Evolutionary conservation across 129 eudicot species (phyloP), one percentile per base, ranked within the genome.

Genomic region (Kitagawia praeruptora): DNA sequence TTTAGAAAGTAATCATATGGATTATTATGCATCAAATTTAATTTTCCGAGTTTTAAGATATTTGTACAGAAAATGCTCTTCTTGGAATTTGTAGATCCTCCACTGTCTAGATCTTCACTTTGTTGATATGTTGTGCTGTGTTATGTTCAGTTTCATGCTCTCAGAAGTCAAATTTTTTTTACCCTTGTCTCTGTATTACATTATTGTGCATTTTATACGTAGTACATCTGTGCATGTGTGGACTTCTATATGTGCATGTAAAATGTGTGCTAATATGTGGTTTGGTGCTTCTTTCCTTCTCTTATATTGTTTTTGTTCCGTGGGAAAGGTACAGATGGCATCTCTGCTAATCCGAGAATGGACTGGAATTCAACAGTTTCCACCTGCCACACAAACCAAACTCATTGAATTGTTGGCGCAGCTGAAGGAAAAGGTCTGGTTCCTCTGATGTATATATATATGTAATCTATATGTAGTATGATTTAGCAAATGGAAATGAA

Each of bases 291-390:
- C 25, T 70, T 70, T 70, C 25, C 75, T 38, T 13, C n/a, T 38
- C 75, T 70, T 40, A 70, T 1, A 4, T 21, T 71, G 19, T 34
- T 38, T 0, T 41, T 72, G 19, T 75, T 45, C 15, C 71, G 12
- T 71, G 70, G 4, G 11, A 21, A 78, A 82, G 81, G 70, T 28
- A 6, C 27, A 81, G 38, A 93, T 93, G 98, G 95, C 96, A 15
- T 74, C 85, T 25, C 93, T 84, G 72, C 28, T 87, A 40, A 80
- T 82, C 66, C 89, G 91, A 78, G 98, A 95, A 82, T 95, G 98
- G 98, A 85, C 77, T 74, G 96, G 97, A 75, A 86, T 95, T 82
- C 95, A 95, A 80, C 90, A 88, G 81, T 92, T 95, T 85, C 98
- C 98, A 64, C 86, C 91, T 41, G 97, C 97, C 37, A 95, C 97